phyloP scores from a whole-genome alignment of 83 land plant species.

The Diphasiastrum complanatum region DNA sequence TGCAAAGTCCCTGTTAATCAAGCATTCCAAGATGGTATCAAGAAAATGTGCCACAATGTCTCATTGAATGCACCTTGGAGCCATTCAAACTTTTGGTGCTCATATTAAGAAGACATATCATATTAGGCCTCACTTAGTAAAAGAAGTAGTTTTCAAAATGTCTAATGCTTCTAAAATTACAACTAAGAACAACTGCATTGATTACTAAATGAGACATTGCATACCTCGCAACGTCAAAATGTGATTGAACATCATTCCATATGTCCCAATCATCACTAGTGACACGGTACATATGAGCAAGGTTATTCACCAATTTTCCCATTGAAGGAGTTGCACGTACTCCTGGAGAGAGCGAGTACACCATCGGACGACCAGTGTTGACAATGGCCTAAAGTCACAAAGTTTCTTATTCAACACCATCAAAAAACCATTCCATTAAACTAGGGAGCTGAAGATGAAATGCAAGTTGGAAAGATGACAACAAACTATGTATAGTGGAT shows the following conservation, averaged over 20 bases:
- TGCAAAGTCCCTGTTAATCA: conserved; percentile 57
- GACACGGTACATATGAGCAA: conserved; percentile 79
- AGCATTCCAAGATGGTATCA: too few relatives aligned
- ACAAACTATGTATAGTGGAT: too few relatives aligned
- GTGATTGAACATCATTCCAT: conserved; percentile 66
- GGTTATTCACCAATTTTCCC: conserved; percentile 42
- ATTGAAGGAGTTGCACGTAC: conserved; percentile 55
- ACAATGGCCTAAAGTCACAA: conserved; percentile 26
- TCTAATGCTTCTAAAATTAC: too few relatives aligned
- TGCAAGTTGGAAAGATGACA: too few relatives aligned
- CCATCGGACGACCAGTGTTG: conserved; percentile 51
- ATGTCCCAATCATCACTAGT: conserved; percentile 98
- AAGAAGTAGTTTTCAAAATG: too few relatives aligned
- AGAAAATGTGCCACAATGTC: neutral
- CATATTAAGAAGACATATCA: too few relatives aligned
- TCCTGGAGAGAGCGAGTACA: conserved; percentile 91
- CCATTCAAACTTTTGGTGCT: neutral
- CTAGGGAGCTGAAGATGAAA: too few relatives aligned
- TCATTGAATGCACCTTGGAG: neutral
- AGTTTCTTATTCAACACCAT: too few relatives aligned
- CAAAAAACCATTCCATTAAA: too few relatives aligned
- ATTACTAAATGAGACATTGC: too few relatives aligned
- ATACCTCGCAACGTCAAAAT: conserved; percentile 80
- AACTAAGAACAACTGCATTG: too few relatives aligned
- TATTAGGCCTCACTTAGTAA: too few relatives aligned